phyloP scores from a whole-genome alignment of 805 yeast genomes.

The Pichia gijzeniarum region DNA sequence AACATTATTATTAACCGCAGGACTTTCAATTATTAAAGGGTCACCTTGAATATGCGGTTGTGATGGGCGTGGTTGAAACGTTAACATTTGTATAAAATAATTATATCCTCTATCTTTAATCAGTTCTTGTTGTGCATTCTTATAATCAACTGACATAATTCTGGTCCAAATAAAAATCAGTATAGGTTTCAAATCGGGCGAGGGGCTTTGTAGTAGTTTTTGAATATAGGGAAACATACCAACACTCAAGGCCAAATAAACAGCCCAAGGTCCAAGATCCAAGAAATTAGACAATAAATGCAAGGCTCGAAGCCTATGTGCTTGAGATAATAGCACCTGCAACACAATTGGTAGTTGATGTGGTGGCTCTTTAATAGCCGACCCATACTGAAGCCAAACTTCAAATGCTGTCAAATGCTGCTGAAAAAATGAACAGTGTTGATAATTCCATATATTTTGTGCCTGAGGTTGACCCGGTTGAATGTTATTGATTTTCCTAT shows the following conservation, averaged over 20 bases:
- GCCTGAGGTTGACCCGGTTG: constrained; percentile 13
- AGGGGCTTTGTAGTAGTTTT: constrained; percentile 86
- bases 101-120: constrained; percentile 86
- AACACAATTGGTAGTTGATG: constrained; percentile 92
- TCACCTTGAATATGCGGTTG: constrained; percentile 19
- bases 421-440: constrained; percentile 91
- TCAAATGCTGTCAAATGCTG: constrained; percentile 96
- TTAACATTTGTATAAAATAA: constrained; percentile 77
- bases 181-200: constrained; percentile 90
- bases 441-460: constrained; percentile 44
- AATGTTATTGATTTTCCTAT: background rate
- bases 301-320: constrained; percentile 85
- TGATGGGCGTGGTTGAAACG: constrained; percentile 30
- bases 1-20: constrained; percentile 33
- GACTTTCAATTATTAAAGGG: constrained; percentile 23
- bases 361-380: constrained; percentile 79
- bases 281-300: constrained; percentile 77
- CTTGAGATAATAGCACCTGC: constrained; percentile 89
- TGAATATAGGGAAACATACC: constrained; percentile 95
- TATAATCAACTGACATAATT: constrained; percentile 90
- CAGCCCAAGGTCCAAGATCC: constrained; percentile 98
- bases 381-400: constrained; percentile 88
- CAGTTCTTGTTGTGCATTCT: constrained; percentile 84
- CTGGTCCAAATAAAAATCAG: constrained; percentile 96
- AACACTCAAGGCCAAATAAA: constrained; percentile 81